A percentile compares a stretch with the other conserved stretches of the same genome.
Conservation (phyloP, 1,139 yeast genomes). For the Geotrichum cucujoidarum region DNA sequence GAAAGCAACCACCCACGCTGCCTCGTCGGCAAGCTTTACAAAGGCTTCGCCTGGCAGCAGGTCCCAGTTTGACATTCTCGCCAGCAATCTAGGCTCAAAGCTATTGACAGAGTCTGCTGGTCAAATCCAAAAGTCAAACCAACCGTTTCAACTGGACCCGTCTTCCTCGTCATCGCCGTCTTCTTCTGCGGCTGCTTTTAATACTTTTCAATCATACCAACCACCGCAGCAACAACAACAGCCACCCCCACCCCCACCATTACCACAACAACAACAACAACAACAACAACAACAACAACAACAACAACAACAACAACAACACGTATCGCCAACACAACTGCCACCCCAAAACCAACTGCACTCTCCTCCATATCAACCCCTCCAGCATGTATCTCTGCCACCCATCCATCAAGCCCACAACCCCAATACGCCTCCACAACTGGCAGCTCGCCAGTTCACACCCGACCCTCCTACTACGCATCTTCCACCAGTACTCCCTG, state of each 20-base stretch:
- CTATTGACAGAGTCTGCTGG: no score
- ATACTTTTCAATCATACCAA: neutral
- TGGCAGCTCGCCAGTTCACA: neutral
- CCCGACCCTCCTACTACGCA: neutral
- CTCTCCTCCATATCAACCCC: neutral
- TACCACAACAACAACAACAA: neutral
- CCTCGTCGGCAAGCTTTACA: neutral
- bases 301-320: neutral
- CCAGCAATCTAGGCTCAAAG: no score
- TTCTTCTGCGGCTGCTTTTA: neutral
- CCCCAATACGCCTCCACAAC: neutral
- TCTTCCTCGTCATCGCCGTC: neutral
- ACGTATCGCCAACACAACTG: neutral
- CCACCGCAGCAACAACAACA: neutral
- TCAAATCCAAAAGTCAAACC: no score
- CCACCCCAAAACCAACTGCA: neutral
- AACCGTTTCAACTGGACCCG: no score
- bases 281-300: neutral
- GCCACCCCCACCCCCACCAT: neutral
- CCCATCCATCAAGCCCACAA: neutral
- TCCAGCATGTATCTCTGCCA: neutral
- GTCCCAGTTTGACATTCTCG: neutral
- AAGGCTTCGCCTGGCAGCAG: neutral
- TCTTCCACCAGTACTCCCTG: neutral
- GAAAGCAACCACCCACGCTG: neutral